Evolutionary conservation across 345 rosid genomes (phyloP).

Genomic region (Melaleuca alternifolia): DNA sequence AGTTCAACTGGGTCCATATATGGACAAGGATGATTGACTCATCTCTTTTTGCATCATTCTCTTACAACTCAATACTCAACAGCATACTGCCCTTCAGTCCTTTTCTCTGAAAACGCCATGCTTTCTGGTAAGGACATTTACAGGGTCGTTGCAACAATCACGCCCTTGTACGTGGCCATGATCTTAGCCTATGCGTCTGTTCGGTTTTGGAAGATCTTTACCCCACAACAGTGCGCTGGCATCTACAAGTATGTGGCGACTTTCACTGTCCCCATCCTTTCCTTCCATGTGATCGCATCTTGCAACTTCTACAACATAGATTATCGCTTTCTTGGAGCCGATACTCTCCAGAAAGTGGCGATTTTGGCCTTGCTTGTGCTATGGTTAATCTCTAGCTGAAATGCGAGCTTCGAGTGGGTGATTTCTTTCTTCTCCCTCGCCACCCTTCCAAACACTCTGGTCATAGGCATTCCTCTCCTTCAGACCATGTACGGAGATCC

Average conservation of each 20-base stretch:
- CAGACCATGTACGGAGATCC: conserved; percentile 1
- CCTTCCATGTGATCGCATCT: conserved; percentile 12
- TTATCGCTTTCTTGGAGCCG: conserved; percentile 21
- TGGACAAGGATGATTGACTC: not conserved
- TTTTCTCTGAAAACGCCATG: not conserved
- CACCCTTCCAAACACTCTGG: conserved; percentile 9
- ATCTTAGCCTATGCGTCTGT: conserved; percentile 18
- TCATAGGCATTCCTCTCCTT: conserved; percentile 10
- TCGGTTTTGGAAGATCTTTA: conserved; percentile 26
- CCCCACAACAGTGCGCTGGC: conserved; percentile 21
- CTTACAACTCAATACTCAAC: not conserved
- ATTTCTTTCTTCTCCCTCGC: conserved; percentile 6
- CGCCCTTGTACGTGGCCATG: conserved; percentile 25
- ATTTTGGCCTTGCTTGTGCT: conserved; percentile 6
- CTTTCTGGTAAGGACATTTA: conserved; percentile 6
- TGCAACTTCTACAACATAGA: conserved; percentile 14
- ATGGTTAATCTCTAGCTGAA: conserved; percentile 1
- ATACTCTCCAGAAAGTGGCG: conserved; percentile 20
- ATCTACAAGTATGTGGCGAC: conserved; percentile 25
- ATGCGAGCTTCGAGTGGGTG: conserved; percentile 2
- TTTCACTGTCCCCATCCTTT: conserved; percentile 18
- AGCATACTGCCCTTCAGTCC: not conserved
- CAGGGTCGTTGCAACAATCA: conserved; percentile 13
- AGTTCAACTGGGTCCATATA: not conserved
- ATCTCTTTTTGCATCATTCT: not conserved